A percentile compares a stretch with the other conserved stretches of the same genome.
Conservation (phyloP, 768 basidiomycete species). For the Auricularia sp. region DNA sequence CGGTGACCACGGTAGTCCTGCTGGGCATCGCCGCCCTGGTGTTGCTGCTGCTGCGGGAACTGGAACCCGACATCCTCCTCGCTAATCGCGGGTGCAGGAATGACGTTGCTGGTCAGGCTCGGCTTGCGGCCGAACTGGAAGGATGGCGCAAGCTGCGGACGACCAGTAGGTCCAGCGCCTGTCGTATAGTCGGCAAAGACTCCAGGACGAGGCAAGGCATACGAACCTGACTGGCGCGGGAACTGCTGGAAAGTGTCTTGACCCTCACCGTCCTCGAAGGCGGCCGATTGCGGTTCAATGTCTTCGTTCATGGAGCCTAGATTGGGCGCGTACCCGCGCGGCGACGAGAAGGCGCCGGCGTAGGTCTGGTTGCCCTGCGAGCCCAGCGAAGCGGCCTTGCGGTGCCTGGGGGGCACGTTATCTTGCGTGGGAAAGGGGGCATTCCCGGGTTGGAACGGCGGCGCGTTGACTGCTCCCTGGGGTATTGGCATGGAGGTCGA, state of each 20-base stretch:
- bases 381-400: constrained; percentile 72
- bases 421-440: constrained; percentile 39
- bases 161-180: constrained; percentile 62
- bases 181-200: constrained; percentile 63
- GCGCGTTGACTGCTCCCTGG: constrained; percentile 45
- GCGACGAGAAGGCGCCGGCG: constrained; percentile 65
- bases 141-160: constrained; percentile 81
- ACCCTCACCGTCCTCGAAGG: constrained; percentile 75
- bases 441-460: constrained; percentile 65
- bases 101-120: constrained; percentile 40
- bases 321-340: constrained; percentile 20
- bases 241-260: constrained; percentile 61
- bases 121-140: constrained; percentile 79
- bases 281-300: constrained; percentile 33
- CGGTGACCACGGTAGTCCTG: constrained; percentile 39
- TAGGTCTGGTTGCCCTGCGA: constrained; percentile 19
- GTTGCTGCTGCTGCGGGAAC: constrained; percentile 62
- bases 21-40: constrained; percentile 17
- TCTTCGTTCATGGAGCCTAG: constrained; percentile 80
- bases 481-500: constrained; percentile 36
- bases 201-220: constrained; percentile 82
- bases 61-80: constrained; percentile 78
- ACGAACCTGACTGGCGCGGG: constrained; percentile 44
- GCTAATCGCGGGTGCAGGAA: constrained; percentile 53
- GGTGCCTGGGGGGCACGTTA: constrained; percentile 46